These are phyloP conservation scores for Thelonectria olida DNA, from an alignment of 2,329 filamentous ascomycete genomes.

Conservation along the genomic window DNA sequence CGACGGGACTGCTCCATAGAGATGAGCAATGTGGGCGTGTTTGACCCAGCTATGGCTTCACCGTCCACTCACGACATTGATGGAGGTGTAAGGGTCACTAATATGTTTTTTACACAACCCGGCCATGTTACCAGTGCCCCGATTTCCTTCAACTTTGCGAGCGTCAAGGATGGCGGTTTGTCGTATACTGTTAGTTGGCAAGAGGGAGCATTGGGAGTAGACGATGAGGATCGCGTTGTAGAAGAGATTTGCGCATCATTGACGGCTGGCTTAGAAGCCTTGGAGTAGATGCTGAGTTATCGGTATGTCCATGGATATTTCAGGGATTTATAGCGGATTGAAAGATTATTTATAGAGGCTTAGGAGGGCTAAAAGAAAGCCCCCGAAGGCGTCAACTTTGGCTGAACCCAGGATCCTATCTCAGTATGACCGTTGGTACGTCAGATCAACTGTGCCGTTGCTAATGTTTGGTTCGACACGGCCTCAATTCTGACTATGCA, in stretches of 20 bases:
- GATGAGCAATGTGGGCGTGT: slow-evolving; percentile 35
- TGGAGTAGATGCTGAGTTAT: background rate
- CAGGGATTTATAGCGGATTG: no score
- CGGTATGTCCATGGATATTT: no score
- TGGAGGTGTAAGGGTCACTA: slow-evolving; percentile 15
- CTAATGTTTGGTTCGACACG: no score
- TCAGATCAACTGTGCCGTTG: no score
- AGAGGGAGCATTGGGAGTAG: slow-evolving; percentile 32
- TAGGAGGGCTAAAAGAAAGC: no score
- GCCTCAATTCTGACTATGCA: no score
- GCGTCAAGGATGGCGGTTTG: slow-evolving; percentile 30
- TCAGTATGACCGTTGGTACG: no score
- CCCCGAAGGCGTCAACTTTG: no score
- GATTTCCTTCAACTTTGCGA: slow-evolving; percentile 32
- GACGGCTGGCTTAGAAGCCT: slow-evolving; percentile 22
- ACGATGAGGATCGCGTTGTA: slow-evolving; percentile 29
- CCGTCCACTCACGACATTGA: background rate
- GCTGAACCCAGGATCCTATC: no score
- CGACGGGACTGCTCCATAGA: slow-evolving; percentile 34
- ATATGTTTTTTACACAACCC: slow-evolving; percentile 38
- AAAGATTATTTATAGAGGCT: no score
- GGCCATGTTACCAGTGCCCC: slow-evolving; percentile 29
- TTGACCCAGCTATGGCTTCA: slow-evolving; percentile 10
- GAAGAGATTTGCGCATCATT: slow-evolving; percentile 29
- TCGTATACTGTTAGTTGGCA: slow-evolving; percentile 39